These are phyloP conservation scores for Penicillium olsonii DNA, from an alignment of 2,329 filamentous ascomycete genomes.

Conservation along the genomic window DNA sequence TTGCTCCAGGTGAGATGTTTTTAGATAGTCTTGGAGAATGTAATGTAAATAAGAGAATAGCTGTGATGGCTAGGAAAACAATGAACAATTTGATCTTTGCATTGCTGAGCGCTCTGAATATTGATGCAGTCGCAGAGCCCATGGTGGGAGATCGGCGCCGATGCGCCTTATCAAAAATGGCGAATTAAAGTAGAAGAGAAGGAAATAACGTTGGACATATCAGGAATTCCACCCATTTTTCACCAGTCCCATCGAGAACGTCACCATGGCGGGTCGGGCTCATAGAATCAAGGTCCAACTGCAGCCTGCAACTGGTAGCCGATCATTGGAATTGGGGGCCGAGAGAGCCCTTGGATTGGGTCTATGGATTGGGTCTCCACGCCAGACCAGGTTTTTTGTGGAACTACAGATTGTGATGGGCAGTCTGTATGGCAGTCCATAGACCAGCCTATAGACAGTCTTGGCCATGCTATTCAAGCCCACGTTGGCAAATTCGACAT, in stretches of 20 bases:
- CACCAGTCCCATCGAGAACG: not conserved
- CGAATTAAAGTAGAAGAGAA: not conserved
- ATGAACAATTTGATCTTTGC: conserved; percentile 9
- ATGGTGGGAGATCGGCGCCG: not conserved
- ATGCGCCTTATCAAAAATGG: not conserved
- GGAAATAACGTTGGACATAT: too few relatives aligned
- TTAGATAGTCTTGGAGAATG: not conserved
- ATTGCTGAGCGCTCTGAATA: not conserved
- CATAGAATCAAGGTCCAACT: not conserved
- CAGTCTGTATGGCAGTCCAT: not conserved
- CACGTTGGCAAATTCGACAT: not conserved
- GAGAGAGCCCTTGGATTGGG: not conserved
- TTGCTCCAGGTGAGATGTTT: not conserved
- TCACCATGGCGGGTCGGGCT: conserved; percentile 9
- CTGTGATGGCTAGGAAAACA: not conserved
- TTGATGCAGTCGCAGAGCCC: not conserved
- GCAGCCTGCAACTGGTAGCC: not conserved
- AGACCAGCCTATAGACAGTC: too few relatives aligned
- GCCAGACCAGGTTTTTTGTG: not conserved
- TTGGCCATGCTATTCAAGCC: not conserved
- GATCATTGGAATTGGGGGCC: not conserved
- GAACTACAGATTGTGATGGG: not conserved
- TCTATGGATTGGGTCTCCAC: not conserved
- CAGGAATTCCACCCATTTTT: too few relatives aligned
- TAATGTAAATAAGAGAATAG: conserved; percentile 6